Evolutionary conservation across 2,329 filamentous ascomycete genomes (phyloP), one percentile per base, ranked within the genome.

Genomic region (Xylaria sp.): DNA sequence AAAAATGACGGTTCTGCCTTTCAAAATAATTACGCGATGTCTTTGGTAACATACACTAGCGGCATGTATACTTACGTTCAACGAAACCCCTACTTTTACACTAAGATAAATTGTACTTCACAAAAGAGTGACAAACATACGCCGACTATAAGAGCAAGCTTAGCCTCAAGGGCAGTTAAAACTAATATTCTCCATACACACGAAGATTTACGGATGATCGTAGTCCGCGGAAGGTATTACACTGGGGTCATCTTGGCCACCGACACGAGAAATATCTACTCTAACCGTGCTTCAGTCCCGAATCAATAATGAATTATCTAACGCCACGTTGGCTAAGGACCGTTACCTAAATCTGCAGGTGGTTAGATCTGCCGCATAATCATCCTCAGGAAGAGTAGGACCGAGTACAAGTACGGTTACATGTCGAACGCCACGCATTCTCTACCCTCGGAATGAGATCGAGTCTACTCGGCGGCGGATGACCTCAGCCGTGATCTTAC

Each of bases 281-380:
- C 86, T 74, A 87, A 86, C 9, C 89, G 89, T 0, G 89, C 89
- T 0, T 88, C 2, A 88, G 90, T 76, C 90, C 88, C 0, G 89
- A 91, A 91, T 73, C 91, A 6, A 85, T 85, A 0, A 89, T 91
- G 0, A 89, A 91, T 72, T 83, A 91, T 23, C 0, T 90, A 91
- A 76, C 90, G 91, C 74, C 91, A 91, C 73, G 85, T 87, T 48
- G 76, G 78, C 78, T 62, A 13, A 31, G 37, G 23, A 44, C 15
- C 28, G 15, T 34, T 44, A 12, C 44, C 23, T 46, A 37, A 50
- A 44, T 59, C 52, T 23, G 41, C 54, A 9, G 61, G 57, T 37
- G 25, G 75, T 0, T 89, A 91, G 73, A 79, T 91, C 64, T 91
- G 86, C 84, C 84, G 89, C 23, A 86, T 91, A 57, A 89, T 89